phyloP scores from a whole-genome alignment of 2,329 filamentous ascomycete species.

The Diaporthe velutina region DNA sequence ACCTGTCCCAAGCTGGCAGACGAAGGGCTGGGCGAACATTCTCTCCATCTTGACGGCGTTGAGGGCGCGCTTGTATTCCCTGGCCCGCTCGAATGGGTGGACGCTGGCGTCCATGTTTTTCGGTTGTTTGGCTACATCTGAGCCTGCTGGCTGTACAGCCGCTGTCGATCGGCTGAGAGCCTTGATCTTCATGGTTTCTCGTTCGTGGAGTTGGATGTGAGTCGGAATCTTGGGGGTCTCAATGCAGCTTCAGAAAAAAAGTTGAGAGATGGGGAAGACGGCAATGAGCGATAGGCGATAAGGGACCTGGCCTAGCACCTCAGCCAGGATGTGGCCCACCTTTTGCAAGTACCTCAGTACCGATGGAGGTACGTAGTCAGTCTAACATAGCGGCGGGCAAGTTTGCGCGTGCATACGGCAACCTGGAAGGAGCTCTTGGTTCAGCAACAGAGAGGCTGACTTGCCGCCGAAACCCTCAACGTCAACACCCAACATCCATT shows the following conservation, averaged over 20 bases:
- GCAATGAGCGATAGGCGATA: constrained; percentile 26
- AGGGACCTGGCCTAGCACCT: not conserved
- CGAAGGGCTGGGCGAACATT: constrained; percentile 83
- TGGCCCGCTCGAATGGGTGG: constrained; percentile 90
- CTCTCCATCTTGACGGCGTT: constrained; percentile 93
- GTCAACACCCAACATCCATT: constrained; percentile 15
- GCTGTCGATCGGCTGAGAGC: constrained; percentile 47
- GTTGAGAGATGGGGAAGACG: constrained; percentile 8
- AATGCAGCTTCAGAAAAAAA: constrained; percentile 10
- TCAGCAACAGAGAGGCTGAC: constrained; percentile 14
- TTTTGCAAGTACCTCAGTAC: not conserved
- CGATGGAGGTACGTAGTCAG: constrained; percentile 16
- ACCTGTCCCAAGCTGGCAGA: constrained; percentile 87
- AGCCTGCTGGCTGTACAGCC: constrained; percentile 48
- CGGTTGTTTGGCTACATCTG: constrained; percentile 46
- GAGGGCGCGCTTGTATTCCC: constrained; percentile 80
- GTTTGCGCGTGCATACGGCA: constrained; percentile 36
- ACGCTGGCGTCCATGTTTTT: constrained; percentile 76
- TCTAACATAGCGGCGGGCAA: constrained; percentile 18
- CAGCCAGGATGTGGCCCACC: not conserved
- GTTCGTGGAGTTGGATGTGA: not conserved
- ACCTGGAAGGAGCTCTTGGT: constrained; percentile 33
- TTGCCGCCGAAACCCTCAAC: constrained; percentile 18
- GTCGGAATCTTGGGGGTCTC: not conserved
- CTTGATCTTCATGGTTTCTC: constrained; percentile 45